Conservation (phyloP, 257 asterid genomes). For the Nicotiana knightiana region DNA sequence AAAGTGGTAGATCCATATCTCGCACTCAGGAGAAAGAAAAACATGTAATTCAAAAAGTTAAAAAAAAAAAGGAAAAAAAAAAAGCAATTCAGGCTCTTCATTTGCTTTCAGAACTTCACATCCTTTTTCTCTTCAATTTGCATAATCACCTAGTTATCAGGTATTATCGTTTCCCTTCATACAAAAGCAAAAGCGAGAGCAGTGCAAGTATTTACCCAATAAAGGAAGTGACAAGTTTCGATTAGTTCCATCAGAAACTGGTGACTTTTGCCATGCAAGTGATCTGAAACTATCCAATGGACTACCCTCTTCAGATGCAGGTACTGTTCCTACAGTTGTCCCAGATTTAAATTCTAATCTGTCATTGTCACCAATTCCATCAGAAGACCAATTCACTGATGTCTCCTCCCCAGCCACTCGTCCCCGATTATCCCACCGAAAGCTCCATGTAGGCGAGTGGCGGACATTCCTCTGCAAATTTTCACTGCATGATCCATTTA, state of each 20-base stretch:
- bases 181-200: background rate
- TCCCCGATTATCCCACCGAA: constrained; percentile 95
- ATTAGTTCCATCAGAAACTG: constrained; percentile 56
- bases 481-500: constrained; percentile 54
- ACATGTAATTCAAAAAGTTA: background rate
- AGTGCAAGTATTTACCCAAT: constrained; percentile 46
- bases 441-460: constrained; percentile 90
- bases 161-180: background rate
- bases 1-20: background rate
- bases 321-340: constrained; percentile 47
- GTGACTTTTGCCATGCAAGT: constrained; percentile 66
- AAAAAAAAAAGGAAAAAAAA: background rate
- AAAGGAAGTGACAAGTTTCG: constrained; percentile 42
- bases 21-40: background rate
- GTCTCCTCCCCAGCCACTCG: constrained; percentile 87
- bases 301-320: constrained; percentile 81
- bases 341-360: constrained; percentile 51
- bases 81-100: background rate
- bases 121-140: background rate
- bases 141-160: background rate
- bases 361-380: constrained; percentile 40
- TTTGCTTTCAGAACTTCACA: background rate
- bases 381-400: constrained; percentile 47
- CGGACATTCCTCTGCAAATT: constrained; percentile 53
- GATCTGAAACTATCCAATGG: constrained; percentile 65